Percentiles rank a stretch among this genome's conserved stretches.
Evolutionary conservation across 148 eudicot genomes (phyloP).

Genomic region (Cornus suecica): DNA sequence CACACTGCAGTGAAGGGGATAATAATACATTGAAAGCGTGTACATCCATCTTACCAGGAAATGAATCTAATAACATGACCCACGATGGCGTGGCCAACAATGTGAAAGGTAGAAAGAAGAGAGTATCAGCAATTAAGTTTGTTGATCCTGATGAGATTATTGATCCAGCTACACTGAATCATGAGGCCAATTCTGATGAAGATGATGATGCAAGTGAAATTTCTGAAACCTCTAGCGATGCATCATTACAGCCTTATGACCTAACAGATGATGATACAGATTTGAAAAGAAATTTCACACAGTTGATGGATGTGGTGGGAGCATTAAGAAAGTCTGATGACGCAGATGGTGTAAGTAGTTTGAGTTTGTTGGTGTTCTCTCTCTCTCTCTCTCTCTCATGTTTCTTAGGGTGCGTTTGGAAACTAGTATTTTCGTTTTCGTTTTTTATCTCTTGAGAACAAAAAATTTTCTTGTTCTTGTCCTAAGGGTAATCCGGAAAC

Average conservation of each 20-base stretch:
- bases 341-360: conserved; percentile 72
- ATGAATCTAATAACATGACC: conserved; percentile 24
- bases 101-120: conserved; percentile 38
- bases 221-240: conserved; percentile 73
- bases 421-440: too few relatives aligned
- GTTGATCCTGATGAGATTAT: conserved; percentile 85
- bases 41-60: conserved; percentile 17
- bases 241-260: conserved; percentile 91
- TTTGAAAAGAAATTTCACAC: conserved; percentile 67
- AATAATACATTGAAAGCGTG: conserved; percentile 20
- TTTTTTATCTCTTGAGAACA: too few relatives aligned
- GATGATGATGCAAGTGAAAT: conserved; percentile 50
- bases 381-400: neutral
- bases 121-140: conserved; percentile 29
- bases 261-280: conserved; percentile 84
- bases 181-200: conserved; percentile 41
- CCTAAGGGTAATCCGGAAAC: too few relatives aligned
- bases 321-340: conserved; percentile 90
- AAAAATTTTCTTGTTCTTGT: too few relatives aligned
- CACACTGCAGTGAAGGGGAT: conserved; percentile 20
- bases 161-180: conserved; percentile 60
- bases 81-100: conserved; percentile 20
- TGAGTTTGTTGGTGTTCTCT: neutral
- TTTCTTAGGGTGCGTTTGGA: too few relatives aligned
- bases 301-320: conserved; percentile 86